These are phyloP conservation scores for Achlya hypogyna DNA, from an alignment of 352 stramenopile species.

Conservation along the genomic window DNA sequence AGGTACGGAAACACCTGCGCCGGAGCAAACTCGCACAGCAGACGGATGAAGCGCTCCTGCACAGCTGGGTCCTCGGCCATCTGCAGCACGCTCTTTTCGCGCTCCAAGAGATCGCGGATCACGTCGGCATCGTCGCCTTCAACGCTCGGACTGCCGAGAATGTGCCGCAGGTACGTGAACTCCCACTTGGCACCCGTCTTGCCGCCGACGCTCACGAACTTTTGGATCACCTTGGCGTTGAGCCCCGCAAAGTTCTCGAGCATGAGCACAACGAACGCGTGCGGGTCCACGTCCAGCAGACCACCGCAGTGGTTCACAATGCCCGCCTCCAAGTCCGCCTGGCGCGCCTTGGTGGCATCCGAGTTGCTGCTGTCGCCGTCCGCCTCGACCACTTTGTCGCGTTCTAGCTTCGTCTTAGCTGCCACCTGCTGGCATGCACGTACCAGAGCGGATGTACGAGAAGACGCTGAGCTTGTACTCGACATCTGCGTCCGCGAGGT, in stretches of 20 bases:
- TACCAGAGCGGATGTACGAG: constrained; percentile 58
- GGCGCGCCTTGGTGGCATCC: constrained; percentile 26
- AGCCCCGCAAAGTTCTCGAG: constrained; percentile 77
- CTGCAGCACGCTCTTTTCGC: constrained; percentile 37
- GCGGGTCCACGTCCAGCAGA: constrained; percentile 84
- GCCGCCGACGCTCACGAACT: constrained; percentile 70
- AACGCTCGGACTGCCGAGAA: constrained; percentile 40
- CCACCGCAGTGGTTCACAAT: constrained; percentile 58
- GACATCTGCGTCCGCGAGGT: constrained; percentile 66
- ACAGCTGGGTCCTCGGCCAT: constrained; percentile 70
- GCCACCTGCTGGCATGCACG: neutral
- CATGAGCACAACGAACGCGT: constrained; percentile 81
- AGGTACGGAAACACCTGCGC: constrained; percentile 69
- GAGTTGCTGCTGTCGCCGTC: constrained; percentile 27
- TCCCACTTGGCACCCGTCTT: constrained; percentile 68
- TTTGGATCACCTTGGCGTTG: constrained; percentile 80
- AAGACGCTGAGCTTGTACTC: constrained; percentile 80
- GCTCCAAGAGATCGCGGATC: constrained; percentile 69
- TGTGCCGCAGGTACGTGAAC: constrained; percentile 71
- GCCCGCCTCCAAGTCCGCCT: constrained; percentile 65
- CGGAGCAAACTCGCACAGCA: constrained; percentile 75
- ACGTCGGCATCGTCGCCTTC: constrained; percentile 63
- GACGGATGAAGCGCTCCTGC: constrained; percentile 70
- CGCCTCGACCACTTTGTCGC: constrained; percentile 38
- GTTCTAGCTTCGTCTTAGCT: constrained; percentile 21